These are phyloP conservation scores for Fusarium duplospermum DNA, from an alignment of 2,329 filamentous ascomycete genomes.

Conservation along the genomic window DNA sequence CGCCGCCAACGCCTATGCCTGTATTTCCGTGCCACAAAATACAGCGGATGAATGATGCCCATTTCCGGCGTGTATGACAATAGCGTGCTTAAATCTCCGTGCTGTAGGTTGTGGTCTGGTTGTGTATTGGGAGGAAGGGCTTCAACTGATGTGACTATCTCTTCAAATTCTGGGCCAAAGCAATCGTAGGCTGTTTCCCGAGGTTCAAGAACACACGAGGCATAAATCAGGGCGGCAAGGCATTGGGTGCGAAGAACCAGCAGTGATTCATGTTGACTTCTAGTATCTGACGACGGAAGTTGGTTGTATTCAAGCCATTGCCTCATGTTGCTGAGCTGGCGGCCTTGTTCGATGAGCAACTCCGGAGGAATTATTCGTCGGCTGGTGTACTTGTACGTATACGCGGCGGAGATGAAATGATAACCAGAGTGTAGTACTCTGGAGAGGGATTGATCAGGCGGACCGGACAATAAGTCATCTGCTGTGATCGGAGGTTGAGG, in stretches of 20 bases:
- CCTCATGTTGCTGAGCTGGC: conserved; percentile 23
- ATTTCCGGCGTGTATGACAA: conserved; percentile 24
- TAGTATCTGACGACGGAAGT: neutral
- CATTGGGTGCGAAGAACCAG: conserved; percentile 32
- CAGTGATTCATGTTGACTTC: conserved; percentile 2
- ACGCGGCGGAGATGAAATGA: conserved; percentile 26
- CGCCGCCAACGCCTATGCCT: conserved; percentile 27
- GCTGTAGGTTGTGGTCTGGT: no score
- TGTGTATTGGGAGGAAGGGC: neutral
- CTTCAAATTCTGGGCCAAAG: conserved; percentile 32
- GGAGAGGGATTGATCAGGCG: conserved; percentile 10
- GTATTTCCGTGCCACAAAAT: conserved; percentile 13
- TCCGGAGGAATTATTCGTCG: conserved; percentile 18
- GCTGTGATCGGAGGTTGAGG: neutral
- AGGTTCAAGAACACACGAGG: conserved; percentile 21
- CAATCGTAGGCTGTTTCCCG: conserved; percentile 26
- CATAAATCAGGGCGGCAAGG: conserved; percentile 19
- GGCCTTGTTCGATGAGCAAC: conserved; percentile 38
- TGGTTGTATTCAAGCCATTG: conserved; percentile 27
- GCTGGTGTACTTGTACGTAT: conserved; percentile 28
- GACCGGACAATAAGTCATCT: neutral
- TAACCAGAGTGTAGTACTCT: conserved; percentile 24
- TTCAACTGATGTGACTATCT: conserved; percentile 19
- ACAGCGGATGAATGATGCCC: neutral
- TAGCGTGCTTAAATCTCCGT: fast-evolving